Conservation (phyloP, 495 filamentous ascomycete species). For the Durotheca rogersii region DNA sequence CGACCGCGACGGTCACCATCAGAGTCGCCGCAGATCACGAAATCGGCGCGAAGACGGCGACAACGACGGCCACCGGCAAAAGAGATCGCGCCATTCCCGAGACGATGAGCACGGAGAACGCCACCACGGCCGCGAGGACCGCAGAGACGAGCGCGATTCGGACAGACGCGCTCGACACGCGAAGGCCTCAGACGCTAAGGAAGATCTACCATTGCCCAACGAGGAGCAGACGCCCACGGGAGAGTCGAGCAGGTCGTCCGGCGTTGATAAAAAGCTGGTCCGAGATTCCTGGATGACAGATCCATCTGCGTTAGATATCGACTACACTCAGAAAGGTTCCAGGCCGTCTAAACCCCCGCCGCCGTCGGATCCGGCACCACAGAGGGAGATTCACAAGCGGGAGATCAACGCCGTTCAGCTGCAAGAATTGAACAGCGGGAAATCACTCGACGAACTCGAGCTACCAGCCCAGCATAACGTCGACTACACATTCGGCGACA, state of each 20-base stretch:
- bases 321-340: slow-evolving; percentile 72
- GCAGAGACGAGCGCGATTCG: slow-evolving; percentile 25
- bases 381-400: slow-evolving; percentile 74
- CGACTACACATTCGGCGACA: slow-evolving; percentile 84
- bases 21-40: slow-evolving; percentile 30
- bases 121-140: slow-evolving; percentile 37
- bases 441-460: slow-evolving; percentile 43
- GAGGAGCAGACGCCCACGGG: slow-evolving; percentile 43
- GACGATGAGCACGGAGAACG: slow-evolving; percentile 41
- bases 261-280: slow-evolving; percentile 25
- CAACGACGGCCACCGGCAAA: slow-evolving; percentile 38
- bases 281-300: slow-evolving; percentile 95
- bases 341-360: slow-evolving; percentile 47
- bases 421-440: slow-evolving; percentile 54
- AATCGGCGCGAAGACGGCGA: slow-evolving; percentile 38
- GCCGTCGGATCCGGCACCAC: slow-evolving; percentile 63
- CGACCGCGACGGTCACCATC: slow-evolving; percentile 36
- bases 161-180: slow-evolving; percentile 32
- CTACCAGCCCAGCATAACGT: slow-evolving; percentile 63
- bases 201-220: slow-evolving; percentile 48
- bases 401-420: slow-evolving; percentile 75
- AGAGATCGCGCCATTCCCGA: slow-evolving; percentile 46
- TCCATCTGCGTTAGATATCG: slow-evolving; percentile 76
- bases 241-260: slow-evolving; percentile 13
- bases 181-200: slow-evolving; percentile 49